Base-by-base conservation (phyloP, 2,329 filamentous ascomycete genomes). In the Sarocladiaceae sp. region DNA sequence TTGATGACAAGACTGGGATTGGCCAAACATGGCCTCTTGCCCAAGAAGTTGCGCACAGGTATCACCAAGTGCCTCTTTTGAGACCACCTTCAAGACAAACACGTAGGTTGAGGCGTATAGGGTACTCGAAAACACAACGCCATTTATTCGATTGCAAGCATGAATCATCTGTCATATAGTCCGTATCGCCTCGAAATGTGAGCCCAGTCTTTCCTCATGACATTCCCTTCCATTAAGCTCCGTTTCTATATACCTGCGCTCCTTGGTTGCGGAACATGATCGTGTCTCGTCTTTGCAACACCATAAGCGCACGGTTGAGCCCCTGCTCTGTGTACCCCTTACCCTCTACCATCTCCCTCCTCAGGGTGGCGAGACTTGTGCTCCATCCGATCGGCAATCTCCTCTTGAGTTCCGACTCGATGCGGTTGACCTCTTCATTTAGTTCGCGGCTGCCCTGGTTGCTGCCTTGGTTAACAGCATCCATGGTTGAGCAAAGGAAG, bases 401-500 rank as follows among this genome's bases (percentile, higher is more conserved):
- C 53, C 90, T 82, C 71, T 90, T 86, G 50, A 99, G 75, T 73
- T 97, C 94, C 15, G 90, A 84, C 71, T 97, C 94, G 4, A 97
- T 82, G 60, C 90, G 90, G 58, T 79, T 78, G 5, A 90, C 88
- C 67, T 97, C 94, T 49, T 96, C 90, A 70, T 95, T 93, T 52
- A 97, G 75, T 70, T 97, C 93, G 56, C 90, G 87, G 63, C 86
- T 91, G 33, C 89, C 90, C 60, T 88, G 83, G 57, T 86, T 88
- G 59, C 88, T 86, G 55, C 92, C 93, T 62, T 96, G 90, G 54
- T 90, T 93, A 53, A 97, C 91, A 7, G 94, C 94, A 64, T 99
- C 93, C 94, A 99, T 97, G 53, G 94, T 99, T 3, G 87, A 92
- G 58, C 92, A 94, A 26, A 99, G 76, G 84, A 99, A 99, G 15